Evolutionary conservation across 768 basidiomycete species (phyloP).

Genomic region (Sporobolomyces phaffii): DNA sequence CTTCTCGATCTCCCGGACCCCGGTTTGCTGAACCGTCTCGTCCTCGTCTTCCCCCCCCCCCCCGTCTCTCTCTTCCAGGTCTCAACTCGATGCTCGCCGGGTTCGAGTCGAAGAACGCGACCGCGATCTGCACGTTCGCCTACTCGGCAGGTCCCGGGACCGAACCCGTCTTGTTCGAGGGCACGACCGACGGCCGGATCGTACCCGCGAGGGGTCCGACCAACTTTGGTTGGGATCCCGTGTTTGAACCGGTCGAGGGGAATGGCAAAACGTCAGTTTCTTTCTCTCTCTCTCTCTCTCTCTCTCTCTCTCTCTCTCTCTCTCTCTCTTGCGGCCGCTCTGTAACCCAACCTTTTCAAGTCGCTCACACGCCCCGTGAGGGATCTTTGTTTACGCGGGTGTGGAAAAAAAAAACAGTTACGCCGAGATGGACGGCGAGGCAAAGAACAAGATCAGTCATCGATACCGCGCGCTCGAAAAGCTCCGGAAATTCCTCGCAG

Average conservation of each 20-base stretch:
- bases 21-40: slow-evolving; percentile 58
- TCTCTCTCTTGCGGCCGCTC: no score
- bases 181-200: slow-evolving; percentile 79
- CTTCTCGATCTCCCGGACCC: slow-evolving; percentile 61
- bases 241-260: slow-evolving; percentile 67
- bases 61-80: slow-evolving; percentile 48
- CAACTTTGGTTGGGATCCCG: slow-evolving; percentile 84
- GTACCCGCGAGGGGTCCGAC: slow-evolving; percentile 73
- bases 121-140: slow-evolving; percentile 92
- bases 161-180: slow-evolving; percentile 77
- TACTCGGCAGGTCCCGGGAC: slow-evolving; percentile 76
- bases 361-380: no score
- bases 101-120: slow-evolving; percentile 71
- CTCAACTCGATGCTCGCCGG: slow-evolving; percentile 72
- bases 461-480: slow-evolving; percentile 64
- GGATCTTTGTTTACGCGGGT: no score
- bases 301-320: no score
- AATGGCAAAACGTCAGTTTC: slow-evolving; percentile 67
- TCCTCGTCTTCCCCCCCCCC: not conserved
- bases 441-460: slow-evolving; percentile 64
- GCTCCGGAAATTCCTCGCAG: slow-evolving; percentile 53
- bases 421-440: slow-evolving; percentile 61
- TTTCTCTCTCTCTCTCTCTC: not conserved
- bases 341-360: no score
- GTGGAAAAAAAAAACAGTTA: no score